These are phyloP conservation scores for Eucalyptus viminalis DNA, from an alignment of 345 rosid genomes.

Conservation along the genomic window DNA sequence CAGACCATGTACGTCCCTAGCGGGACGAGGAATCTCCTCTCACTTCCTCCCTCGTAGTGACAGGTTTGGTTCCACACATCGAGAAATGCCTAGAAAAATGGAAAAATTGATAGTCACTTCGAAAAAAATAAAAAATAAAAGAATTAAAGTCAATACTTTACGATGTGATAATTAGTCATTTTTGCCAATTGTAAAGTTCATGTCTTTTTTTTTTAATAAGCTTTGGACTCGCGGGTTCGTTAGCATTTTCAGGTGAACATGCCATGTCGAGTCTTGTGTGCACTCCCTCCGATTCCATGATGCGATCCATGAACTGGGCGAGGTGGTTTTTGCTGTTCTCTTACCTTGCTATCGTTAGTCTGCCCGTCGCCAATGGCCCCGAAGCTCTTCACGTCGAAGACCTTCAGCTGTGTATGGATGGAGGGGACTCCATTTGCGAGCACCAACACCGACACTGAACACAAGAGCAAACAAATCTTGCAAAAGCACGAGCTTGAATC, in stretches of 20 bases:
- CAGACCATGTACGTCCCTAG: slow-evolving; percentile 1
- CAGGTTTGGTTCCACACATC: slow-evolving; percentile 8
- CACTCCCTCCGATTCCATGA: not conserved
- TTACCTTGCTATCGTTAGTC: slow-evolving; percentile 2
- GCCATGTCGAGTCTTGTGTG: not conserved
- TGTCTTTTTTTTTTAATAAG: not conserved
- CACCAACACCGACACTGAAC: not conserved
- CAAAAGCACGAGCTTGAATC: not conserved
- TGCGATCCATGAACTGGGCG: not conserved
- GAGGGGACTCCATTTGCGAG: not conserved
- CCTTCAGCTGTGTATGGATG: not conserved
- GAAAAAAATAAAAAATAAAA: not conserved
- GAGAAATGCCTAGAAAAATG: not conserved
- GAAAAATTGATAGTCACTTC: not conserved
- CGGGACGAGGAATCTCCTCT: slow-evolving; percentile 2
- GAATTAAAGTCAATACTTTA: not conserved
- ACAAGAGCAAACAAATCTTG: not conserved
- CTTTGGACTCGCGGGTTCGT: not conserved
- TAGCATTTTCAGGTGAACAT: not conserved
- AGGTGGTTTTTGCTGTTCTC: not conserved
- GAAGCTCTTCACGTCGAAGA: not conserved
- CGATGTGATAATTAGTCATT: not conserved
- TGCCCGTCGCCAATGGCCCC: slow-evolving; percentile 7
- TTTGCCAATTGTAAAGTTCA: not conserved
- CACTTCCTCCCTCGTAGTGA: not conserved